Evolutionary conservation across 192 early-diverging fungal genomes (phyloP), one percentile per base, ranked within the genome.

Genomic region (Rhizophagus sp.): DNA sequence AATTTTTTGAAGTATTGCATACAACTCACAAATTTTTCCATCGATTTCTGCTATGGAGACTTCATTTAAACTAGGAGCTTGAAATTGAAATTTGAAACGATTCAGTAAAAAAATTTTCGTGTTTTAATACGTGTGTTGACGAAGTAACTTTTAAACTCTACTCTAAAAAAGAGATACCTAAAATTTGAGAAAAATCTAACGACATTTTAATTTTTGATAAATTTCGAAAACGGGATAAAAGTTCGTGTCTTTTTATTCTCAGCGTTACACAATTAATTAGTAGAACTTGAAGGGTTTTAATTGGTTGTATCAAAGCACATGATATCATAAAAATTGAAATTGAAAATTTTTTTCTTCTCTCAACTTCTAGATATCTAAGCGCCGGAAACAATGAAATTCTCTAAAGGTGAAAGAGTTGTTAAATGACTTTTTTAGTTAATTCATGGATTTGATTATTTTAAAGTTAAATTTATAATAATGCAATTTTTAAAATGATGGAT

Each of bases 31-130:
- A 41, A 76, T 11, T 65, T 39, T 41, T 65, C 75, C 75, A 13
- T 76, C 75, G 64, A 76, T 25, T 25, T 76, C 75, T 24, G 62
- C 75, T 33, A 76, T 36, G 13, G 63, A 66, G 13, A 76, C 19
- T 25, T 76, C 75, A 8, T 30, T 36, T 22, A 19, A 19, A 36
- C 17, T 69, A 22, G 67, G 67, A 36, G 34, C 67, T 69, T 69
- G 67, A 69, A 33, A 15, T 12, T 12, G 9, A 17, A 66, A 66
- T 30, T 66, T 22, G 15, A 22, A 57, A 6, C 4, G 17, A 22
- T 0, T 57, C 15, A 57, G 52, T 19, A 57, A 17, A 57, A n/a
- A 17, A 8, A 6, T 57, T 7, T 22, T 57, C 15, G 19, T 7
- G 52, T 57, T 57, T 22, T 22, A 22, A 19, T 22, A 57, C 6